Conservation (phyloP, 495 filamentous ascomycete species). For the Stereocaulon alpinum region DNA sequence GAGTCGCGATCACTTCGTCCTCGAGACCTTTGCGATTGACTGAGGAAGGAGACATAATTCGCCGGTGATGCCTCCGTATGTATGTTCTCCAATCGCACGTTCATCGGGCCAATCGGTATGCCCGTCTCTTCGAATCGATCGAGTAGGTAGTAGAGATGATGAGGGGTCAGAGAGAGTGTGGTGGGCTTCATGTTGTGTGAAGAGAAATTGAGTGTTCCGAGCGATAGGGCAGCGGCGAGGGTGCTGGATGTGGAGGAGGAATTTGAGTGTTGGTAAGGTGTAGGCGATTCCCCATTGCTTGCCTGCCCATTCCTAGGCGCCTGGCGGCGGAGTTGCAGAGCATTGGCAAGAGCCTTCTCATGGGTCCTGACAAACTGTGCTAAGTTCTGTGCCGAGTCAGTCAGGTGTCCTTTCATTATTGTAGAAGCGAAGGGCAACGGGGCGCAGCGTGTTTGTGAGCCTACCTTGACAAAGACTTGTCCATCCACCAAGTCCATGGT, state of each 20-base stretch:
- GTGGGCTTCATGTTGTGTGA: slow-evolving; percentile 77
- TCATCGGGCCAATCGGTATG: slow-evolving; percentile 89
- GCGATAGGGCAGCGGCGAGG: slow-evolving; percentile 73
- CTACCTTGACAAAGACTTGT: slow-evolving; percentile 77
- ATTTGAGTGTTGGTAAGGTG: slow-evolving; percentile 39
- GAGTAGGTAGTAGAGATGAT: slow-evolving; percentile 93
- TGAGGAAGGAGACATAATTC: slow-evolving; percentile 93
- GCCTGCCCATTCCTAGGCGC: slow-evolving; percentile 53
- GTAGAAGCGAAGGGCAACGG: slow-evolving; percentile 11
- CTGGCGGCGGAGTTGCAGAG: slow-evolving; percentile 71
- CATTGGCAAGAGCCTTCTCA: slow-evolving; percentile 94
- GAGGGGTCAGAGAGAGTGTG: slow-evolving; percentile 88
- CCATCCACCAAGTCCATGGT: slow-evolving; percentile 80
- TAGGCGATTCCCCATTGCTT: slow-evolving; percentile 34
- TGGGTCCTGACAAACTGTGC: slow-evolving; percentile 93
- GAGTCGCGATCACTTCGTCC: slow-evolving; percentile 75
- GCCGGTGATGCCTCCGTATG: slow-evolving; percentile 76
- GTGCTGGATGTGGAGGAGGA: slow-evolving; percentile 51
- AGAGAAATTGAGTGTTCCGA: slow-evolving; percentile 72
- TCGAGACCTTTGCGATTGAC: slow-evolving; percentile 63
- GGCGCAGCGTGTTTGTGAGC: slow-evolving; percentile 11
- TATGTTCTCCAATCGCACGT: slow-evolving; percentile 86
- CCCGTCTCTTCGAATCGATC: slow-evolving; percentile 88
- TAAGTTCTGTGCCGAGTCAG: slow-evolving; percentile 55
- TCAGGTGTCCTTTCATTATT: neutral